phyloP scores from a whole-genome alignment of 495 filamentous ascomycete genomes.

The Apodospora peruviana region DNA sequence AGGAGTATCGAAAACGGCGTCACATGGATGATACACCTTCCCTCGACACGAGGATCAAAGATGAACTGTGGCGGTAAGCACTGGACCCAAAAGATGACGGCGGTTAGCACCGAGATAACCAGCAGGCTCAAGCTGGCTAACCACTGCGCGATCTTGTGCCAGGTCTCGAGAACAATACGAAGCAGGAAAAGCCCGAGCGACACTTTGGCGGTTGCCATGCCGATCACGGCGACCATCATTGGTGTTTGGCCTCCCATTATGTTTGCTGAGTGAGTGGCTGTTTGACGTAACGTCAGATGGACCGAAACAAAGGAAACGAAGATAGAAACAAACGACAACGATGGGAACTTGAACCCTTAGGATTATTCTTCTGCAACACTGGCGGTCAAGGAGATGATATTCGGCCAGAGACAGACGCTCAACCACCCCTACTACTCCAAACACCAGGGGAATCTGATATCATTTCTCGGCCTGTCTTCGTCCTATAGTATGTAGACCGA shows the following conservation, averaged over 20 bases:
- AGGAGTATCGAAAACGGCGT: constrained; percentile 13
- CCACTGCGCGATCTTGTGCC: constrained; percentile 30
- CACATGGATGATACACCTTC: constrained; percentile 9
- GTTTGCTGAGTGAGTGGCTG: not conserved
- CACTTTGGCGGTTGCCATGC: constrained; percentile 34
- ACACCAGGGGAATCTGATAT: too few relatives aligned
- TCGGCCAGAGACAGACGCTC: too few relatives aligned
- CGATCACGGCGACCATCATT: constrained; percentile 25
- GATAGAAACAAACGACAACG: too few relatives aligned
- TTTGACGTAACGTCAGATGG: too few relatives aligned
- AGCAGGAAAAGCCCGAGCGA: constrained; percentile 37
- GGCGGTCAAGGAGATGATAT: too few relatives aligned
- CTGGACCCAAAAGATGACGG: constrained; percentile 10
- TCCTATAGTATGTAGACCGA: too few relatives aligned
- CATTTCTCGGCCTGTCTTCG: too few relatives aligned
- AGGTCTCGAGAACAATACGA: constrained; percentile 27
- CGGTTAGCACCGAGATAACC: constrained; percentile 3
- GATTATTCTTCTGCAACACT: too few relatives aligned
- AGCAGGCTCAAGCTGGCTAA: constrained; percentile 6
- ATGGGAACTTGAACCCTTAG: too few relatives aligned
- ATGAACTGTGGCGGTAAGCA: constrained; percentile 7
- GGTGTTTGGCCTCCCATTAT: constrained; percentile 11
- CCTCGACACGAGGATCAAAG: constrained; percentile 11
- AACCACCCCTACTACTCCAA: too few relatives aligned
- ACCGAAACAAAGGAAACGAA: too few relatives aligned